These are phyloP conservation scores for Albatrellus ellisii DNA, from an alignment of 768 basidiomycete genomes.

Conservation along the genomic window DNA sequence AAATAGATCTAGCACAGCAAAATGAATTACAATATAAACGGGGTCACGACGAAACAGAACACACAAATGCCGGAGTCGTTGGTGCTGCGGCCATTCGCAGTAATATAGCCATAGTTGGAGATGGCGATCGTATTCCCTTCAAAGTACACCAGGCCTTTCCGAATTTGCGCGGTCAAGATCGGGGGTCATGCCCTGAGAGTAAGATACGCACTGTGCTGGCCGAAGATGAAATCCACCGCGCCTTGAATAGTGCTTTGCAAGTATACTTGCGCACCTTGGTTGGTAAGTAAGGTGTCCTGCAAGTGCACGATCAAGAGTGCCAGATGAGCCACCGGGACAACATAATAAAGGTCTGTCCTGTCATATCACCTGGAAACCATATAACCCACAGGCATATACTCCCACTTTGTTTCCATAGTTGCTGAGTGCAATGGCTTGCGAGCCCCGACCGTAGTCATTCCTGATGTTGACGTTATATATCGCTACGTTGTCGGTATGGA, in stretches of 20 bases:
- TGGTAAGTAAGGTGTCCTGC: slow-evolving; percentile 35
- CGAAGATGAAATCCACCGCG: slow-evolving; percentile 39
- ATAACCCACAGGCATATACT: slow-evolving; percentile 11
- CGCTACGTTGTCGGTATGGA: slow-evolving; percentile 27
- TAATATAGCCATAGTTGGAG: slow-evolving; percentile 30
- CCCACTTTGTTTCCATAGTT: slow-evolving; percentile 29
- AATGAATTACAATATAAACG: too few species aligned
- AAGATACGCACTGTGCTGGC: slow-evolving; percentile 17
- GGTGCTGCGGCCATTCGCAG: slow-evolving; percentile 34
- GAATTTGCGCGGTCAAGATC: not conserved
- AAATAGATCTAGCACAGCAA: slow-evolving; percentile 25
- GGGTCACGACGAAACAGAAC: slow-evolving; percentile 7
- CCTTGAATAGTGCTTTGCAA: slow-evolving; percentile 28
- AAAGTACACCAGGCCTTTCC: slow-evolving; percentile 27
- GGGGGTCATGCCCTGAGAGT: not conserved
- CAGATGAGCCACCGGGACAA: too few species aligned
- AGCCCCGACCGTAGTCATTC: slow-evolving; percentile 31
- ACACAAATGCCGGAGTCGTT: slow-evolving; percentile 33
- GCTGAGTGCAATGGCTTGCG: slow-evolving; percentile 37
- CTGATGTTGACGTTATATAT: slow-evolving; percentile 39
- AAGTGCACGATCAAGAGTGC: not conserved
- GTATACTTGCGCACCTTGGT: slow-evolving; percentile 36
- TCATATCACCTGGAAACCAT: slow-evolving; percentile 11
- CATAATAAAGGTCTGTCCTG: too few species aligned
- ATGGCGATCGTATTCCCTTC: slow-evolving; percentile 35